Evolutionary conservation across 306 rosid species (phyloP), one percentile per base, ranked within the genome.

Genomic region (Ziziphus jujuba): DNA sequence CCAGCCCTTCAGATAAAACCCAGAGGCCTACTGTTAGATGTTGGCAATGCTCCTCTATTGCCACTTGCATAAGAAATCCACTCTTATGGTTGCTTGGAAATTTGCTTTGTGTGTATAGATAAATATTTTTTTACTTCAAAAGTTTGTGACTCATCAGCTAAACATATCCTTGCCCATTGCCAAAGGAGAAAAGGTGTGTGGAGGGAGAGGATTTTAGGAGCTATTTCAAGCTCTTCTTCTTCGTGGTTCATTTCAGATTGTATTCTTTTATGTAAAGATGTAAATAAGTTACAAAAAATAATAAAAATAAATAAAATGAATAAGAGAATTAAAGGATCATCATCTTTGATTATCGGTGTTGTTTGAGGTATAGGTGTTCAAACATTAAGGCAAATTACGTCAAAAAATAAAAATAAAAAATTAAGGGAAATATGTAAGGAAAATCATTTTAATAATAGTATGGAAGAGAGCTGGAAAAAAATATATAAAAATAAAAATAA

Each of bases 1-100:
- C 95, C 97, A 40, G 71, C 78, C 33, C 96, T 93, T 74, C 78
- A 73, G 76, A 88, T 93, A 9, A 88, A 90, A 75, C 43, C 84
- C 4, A 47, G 80, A 78, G 76, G 77, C 36, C 52, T 76, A 65
- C 58, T 63, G 12, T 47, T 66, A 16, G 33, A 66, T 20, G 67
- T 63, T 49, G 86, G 71, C 53, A 74, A 55, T 22, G 5, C 63
- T 14, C 61, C 75, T 59, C 47, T 68, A 57, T 66, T 60, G 77
- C 74, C 76, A 11, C 54, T 72, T 36, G 22, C 61, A 35, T 74
- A 53, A 80, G 43, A 33, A 24, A 36, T 44, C 67, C 50, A 44
- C 65, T 64, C 62, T 16, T 53, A 23, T 47, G 49, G 49, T 52
- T 56, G 11, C 11, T 6, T 38, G 73, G 50, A 24, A 67, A 61